Evolutionary conservation across 2,329 filamentous ascomycete genomes (phyloP).

Genomic region (Aspergillus quadrilineatus): DNA sequence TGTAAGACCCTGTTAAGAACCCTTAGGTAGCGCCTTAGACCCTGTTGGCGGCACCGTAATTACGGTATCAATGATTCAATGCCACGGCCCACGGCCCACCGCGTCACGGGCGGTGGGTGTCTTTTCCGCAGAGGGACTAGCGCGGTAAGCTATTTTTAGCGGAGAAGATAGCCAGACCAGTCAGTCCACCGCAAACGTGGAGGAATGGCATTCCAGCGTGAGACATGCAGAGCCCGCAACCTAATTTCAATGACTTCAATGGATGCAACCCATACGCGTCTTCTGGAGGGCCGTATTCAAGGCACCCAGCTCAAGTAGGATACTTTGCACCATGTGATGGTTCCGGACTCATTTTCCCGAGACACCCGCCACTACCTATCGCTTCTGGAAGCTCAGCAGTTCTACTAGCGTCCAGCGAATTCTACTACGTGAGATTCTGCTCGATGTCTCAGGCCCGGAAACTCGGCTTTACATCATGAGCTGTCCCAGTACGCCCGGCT

Average conservation of each 20-base stretch:
- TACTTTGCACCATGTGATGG: slow-evolving; percentile 2
- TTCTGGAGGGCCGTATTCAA: not conserved
- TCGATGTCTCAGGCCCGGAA: slow-evolving; percentile 2
- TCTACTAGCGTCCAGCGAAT: not conserved
- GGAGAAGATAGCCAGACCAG: not conserved
- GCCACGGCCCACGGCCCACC: too few relatives aligned
- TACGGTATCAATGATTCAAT: not conserved
- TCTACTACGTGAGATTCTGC: not conserved
- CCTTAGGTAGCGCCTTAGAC: not conserved
- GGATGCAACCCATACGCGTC: not conserved
- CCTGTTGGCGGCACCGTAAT: not conserved
- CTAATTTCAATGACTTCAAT: not conserved
- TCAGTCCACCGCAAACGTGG: slow-evolving; percentile 3
- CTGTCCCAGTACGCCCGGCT: too few relatives aligned
- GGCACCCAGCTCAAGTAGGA: not conserved
- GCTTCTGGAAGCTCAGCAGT: slow-evolving; percentile 2
- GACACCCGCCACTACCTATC: not conserved
- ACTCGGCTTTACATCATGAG: not conserved
- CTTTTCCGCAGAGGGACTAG: slow-evolving; percentile 3
- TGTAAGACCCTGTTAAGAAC: slow-evolving; percentile 3
- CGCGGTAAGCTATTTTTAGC: not conserved
- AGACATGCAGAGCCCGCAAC: not conserved
- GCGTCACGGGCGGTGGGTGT: not conserved
- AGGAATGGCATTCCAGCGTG: not conserved
- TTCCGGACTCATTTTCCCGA: not conserved